Base-by-base conservation (phyloP, 805 yeast species). In the Yarrowia deformans region DNA sequence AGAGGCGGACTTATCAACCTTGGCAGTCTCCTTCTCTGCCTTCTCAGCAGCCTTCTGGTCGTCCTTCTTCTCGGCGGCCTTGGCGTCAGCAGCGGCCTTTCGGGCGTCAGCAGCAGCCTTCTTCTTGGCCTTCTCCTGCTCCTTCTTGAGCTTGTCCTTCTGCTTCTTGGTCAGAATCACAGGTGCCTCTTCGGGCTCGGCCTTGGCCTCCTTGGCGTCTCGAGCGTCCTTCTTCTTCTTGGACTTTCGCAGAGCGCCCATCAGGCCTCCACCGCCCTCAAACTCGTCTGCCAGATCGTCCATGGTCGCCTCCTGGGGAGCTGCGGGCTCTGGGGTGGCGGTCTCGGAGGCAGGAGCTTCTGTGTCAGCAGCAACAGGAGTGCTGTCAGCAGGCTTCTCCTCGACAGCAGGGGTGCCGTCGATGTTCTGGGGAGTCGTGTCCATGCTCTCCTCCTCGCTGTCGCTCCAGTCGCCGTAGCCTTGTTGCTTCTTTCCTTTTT, bases 181-280 rank as follows among this genome's bases (percentile, higher is more conserved):
- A 14, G 74, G 78, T 23, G 71, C 74, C 68, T 74, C 74, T 52
- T 72, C 75, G 14, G 70, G 78, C 29, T 73, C 79, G 13, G 78
- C 81, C 71, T 85, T 87, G 68, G 86, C 88, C 70, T 84, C 88
- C 71, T 85, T 87, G 69, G 87, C 88, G 70, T 84, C 87, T 79
- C 87, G 88, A 56, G 84, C 88, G 73, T 86, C 88, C 80, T 89
- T 88, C 84, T 90, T 91, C 79, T 86, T 85, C 81, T 91, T 91
- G 70, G 94, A 88, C 72, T 84, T 86, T 79, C 90, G 87, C 80
- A 93, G 85, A 52, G 97, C 90, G 64, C 93, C 85, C 86, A 94
- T 87, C 81, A 93, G 90, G 74, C 90, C 97, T 69, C 83, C 85
- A 34, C 83, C 85, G 35, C 84, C 86, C 69, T 80, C 81, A 56